Conservation (phyloP, 805 yeast genomes). For the Saccharomyces jurei region DNA sequence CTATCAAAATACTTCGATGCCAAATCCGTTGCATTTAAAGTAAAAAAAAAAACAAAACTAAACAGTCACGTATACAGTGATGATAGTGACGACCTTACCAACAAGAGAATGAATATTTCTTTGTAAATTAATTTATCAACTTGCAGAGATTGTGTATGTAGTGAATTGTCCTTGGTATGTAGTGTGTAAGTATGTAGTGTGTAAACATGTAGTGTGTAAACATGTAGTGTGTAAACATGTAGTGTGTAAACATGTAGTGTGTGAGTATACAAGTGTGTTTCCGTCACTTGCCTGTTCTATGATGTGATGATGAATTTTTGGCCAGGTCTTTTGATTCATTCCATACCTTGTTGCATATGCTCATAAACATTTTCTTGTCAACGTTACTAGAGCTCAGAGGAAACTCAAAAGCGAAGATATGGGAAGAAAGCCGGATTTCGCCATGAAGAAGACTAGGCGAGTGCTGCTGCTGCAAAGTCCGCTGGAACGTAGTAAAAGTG, state of each 20-base stretch:
- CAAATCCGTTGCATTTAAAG: neutral
- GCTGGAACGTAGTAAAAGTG: conserved; percentile 5
- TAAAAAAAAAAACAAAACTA: neutral
- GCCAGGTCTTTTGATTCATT: conserved; percentile 18
- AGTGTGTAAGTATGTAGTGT: neutral
- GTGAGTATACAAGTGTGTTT: neutral
- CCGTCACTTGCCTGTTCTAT: neutral
- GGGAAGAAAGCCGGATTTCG: conserved; percentile 20
- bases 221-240: neutral
- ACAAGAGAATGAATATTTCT: neutral
- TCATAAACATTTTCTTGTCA: conserved; percentile 28
- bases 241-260: neutral
- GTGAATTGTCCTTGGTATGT: neutral
- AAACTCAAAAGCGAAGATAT: conserved; percentile 25
- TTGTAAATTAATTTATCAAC: neutral
- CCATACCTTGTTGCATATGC: conserved; percentile 31
- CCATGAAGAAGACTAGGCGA: conserved; percentile 14
- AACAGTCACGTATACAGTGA: neutral
- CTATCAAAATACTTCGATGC: neutral
- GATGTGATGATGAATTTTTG: neutral
- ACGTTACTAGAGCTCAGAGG: conserved; percentile 12
- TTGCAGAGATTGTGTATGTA: neutral
- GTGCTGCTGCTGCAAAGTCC: conserved; percentile 1
- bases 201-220: neutral
- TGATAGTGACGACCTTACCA: neutral